Percentiles rank a stretch among this genome's conserved stretches.
Evolutionary conservation across 2,329 filamentous ascomycete genomes (phyloP).

Genomic region (Colletotrichum viniferum): DNA sequence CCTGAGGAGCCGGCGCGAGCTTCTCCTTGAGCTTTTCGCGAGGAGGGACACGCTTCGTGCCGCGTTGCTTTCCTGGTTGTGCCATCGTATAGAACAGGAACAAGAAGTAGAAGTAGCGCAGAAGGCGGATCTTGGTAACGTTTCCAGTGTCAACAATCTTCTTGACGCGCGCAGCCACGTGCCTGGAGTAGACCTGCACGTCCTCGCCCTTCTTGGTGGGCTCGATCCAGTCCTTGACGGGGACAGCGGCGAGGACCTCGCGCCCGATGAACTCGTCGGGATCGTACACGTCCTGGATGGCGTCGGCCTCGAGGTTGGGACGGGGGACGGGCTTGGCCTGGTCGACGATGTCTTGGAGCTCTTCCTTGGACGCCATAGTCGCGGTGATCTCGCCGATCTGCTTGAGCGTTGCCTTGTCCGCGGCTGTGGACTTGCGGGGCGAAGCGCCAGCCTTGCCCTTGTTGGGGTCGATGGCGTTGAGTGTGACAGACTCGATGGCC

Average conservation of each 20-base stretch:
- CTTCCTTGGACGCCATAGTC: conserved; percentile 69
- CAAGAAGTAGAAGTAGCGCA: conserved; percentile 65
- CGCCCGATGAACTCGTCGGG: conserved; percentile 68
- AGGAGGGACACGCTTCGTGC: conserved; percentile 57
- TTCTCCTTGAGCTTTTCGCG: conserved; percentile 65
- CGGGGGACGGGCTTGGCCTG: conserved; percentile 74
- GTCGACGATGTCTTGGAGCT: conserved; percentile 69
- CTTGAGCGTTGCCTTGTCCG: conserved; percentile 64
- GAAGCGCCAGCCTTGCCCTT: conserved; percentile 30
- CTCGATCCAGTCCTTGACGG: conserved; percentile 77
- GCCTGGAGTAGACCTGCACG: conserved; percentile 64
- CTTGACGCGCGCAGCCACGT: conserved; percentile 67
- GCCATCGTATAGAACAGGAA: conserved; percentile 56
- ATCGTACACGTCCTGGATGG: conserved; percentile 76
- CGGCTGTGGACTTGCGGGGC: conserved; percentile 57
- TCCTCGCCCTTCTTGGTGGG: conserved; percentile 62
- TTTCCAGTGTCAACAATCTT: conserved; percentile 44
- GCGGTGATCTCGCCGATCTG: conserved; percentile 66
- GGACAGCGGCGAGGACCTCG: conserved; percentile 70
- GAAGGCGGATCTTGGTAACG: conserved; percentile 59
- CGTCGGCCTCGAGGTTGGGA: conserved; percentile 69
- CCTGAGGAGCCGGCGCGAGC: conserved; percentile 62
- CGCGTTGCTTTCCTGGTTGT: conserved; percentile 50
- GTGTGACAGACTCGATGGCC: conserved; percentile 68
- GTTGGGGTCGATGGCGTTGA: conserved; percentile 70